These are phyloP conservation scores for Yamadazyma diospyri DNA, from an alignment of 1,139 yeast genomes.

Conservation along the genomic window DNA sequence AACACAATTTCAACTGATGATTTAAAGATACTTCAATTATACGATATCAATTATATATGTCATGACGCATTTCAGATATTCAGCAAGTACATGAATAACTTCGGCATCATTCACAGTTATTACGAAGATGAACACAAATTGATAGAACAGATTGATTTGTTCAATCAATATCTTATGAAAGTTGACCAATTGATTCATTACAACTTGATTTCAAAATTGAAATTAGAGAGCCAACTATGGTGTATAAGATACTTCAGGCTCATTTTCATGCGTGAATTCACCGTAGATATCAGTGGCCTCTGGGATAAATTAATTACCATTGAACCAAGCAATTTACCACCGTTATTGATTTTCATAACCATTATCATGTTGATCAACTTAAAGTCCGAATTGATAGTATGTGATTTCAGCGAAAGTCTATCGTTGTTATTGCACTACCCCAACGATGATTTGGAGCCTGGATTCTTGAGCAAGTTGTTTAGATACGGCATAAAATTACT, in stretches of 20 bases:
- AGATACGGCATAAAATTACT: conserved; percentile 30
- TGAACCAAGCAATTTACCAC: conserved; percentile 26
- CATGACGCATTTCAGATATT: conserved; percentile 49
- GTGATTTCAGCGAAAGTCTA: conserved; percentile 64
- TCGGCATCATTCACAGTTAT: conserved; percentile 35
- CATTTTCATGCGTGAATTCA: conserved; percentile 56
- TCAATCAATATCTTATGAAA: conserved; percentile 46
- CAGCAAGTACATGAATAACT: conserved; percentile 36
- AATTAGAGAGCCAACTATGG: conserved; percentile 63
- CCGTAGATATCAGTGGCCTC: conserved; percentile 41
- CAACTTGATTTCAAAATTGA: conserved; percentile 42
- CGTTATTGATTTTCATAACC: conserved; percentile 47
- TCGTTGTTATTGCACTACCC: conserved; percentile 61
- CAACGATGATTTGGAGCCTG: conserved; percentile 10
- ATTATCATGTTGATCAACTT: conserved; percentile 50
- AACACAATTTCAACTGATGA: conserved; percentile 35
- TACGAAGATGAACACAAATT: conserved; percentile 42
- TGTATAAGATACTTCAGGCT: conserved; percentile 61
- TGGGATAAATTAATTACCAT: conserved; percentile 58
- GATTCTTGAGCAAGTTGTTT: conserved; percentile 25
- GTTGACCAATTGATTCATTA: conserved; percentile 46
- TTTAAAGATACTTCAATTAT: conserved; percentile 32
- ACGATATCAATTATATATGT: conserved; percentile 33
- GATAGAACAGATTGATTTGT: conserved; percentile 43
- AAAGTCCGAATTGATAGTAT: conserved; percentile 44